phyloP scores from a whole-genome alignment of 352 stramenopile species.

The Globisporangium middletonii region DNA sequence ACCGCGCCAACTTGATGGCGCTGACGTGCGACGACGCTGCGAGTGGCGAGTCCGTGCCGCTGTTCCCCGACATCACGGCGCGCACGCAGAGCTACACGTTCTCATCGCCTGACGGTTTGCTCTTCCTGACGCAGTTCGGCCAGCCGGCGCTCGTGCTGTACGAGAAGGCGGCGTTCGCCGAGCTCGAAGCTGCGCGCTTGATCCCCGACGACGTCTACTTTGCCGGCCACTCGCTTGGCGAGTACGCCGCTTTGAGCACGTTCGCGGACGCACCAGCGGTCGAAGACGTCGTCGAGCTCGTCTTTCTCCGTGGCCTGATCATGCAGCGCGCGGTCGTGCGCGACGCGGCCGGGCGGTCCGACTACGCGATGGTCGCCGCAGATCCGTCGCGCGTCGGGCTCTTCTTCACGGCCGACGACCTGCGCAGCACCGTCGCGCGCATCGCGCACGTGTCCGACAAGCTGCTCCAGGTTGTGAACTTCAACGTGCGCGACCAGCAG shows the following conservation, averaged over 20 bases:
- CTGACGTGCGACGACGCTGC: slow-evolving; percentile 58
- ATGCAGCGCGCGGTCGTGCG: slow-evolving; percentile 59
- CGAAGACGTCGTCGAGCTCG: slow-evolving; percentile 72
- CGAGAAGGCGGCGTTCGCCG: slow-evolving; percentile 82
- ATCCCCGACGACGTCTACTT: slow-evolving; percentile 75
- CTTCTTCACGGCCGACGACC: slow-evolving; percentile 60
- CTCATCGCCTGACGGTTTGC: slow-evolving; percentile 57
- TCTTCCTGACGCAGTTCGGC: slow-evolving; percentile 86
- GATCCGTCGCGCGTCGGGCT: slow-evolving; percentile 74
- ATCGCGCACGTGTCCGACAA: slow-evolving; percentile 56
- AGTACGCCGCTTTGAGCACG: slow-evolving; percentile 80
- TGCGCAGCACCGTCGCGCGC: slow-evolving; percentile 67
- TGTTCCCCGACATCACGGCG: slow-evolving; percentile 78
- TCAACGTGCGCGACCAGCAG: slow-evolving; percentile 80
- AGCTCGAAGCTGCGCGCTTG: slow-evolving; percentile 64
- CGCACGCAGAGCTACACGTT: slow-evolving; percentile 84
- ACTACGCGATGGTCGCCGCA: slow-evolving; percentile 85
- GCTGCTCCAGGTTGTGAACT: slow-evolving; percentile 86
- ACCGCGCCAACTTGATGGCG: slow-evolving; percentile 85
- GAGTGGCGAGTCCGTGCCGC: slow-evolving; percentile 40
- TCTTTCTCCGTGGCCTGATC: slow-evolving; percentile 77
- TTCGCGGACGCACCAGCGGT: slow-evolving; percentile 67
- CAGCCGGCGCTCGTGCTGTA: slow-evolving; percentile 78
- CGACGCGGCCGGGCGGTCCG: slow-evolving; percentile 55
- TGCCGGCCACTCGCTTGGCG: slow-evolving; percentile 84